Conservation (phyloP, 2,329 filamentous ascomycete genomes). For the Pyricularia sp. region DNA sequence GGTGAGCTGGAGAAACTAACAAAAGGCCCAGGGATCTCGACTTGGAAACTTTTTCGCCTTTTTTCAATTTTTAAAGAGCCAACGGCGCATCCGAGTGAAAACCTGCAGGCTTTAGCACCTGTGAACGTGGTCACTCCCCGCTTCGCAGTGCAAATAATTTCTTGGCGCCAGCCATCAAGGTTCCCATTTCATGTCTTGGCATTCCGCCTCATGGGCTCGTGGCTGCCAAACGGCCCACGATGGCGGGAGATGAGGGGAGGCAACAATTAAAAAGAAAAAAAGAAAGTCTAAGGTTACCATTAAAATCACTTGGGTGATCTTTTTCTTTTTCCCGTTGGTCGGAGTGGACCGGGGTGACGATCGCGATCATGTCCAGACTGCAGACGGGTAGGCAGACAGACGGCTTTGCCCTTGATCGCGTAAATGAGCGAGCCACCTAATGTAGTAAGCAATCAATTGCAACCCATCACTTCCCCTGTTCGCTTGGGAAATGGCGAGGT, state of each 20-base stretch:
- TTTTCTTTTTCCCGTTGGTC: background rate
- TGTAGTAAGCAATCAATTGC: too few relatives aligned
- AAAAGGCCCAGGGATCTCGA: background rate
- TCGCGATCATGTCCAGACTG: background rate
- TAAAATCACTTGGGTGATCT: background rate
- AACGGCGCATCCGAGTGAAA: background rate
- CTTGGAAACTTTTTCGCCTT: background rate
- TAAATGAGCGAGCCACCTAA: too few relatives aligned
- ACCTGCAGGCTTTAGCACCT: background rate
- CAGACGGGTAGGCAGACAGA: background rate
- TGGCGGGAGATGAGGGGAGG: background rate
- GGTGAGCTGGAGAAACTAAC: background rate
- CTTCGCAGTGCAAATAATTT: background rate
- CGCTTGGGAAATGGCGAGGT: background rate
- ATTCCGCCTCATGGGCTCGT: background rate
- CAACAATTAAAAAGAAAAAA: background rate
- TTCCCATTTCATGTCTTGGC: background rate
- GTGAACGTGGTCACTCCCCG: background rate
- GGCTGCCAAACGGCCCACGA: background rate
- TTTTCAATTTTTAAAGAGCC: background rate
- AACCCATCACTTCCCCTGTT: background rate
- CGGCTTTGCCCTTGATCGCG: background rate
- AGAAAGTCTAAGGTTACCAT: background rate
- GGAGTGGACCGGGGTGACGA: background rate
- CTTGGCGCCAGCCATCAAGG: background rate